phyloP scores from a whole-genome alignment of 2,329 filamentous ascomycete genomes.

The Trichoderma atroviride region DNA sequence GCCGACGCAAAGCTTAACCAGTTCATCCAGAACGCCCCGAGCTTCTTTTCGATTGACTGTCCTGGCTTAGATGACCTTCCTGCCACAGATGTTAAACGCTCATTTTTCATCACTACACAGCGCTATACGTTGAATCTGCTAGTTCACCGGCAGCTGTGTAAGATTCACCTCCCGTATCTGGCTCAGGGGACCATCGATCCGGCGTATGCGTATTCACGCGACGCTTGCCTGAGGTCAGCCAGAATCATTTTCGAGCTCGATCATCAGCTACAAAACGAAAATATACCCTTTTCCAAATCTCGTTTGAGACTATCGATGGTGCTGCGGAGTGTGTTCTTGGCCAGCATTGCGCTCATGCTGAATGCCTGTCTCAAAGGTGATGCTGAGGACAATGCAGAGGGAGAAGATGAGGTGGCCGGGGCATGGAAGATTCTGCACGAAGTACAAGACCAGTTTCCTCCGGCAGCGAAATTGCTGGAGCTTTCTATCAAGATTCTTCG shows the following conservation, averaged over 20 bases:
- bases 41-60: slow-evolving; percentile 36
- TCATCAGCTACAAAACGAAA: slow-evolving; percentile 35
- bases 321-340: slow-evolving; percentile 41
- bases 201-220: slow-evolving; percentile 38
- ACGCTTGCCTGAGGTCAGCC: slow-evolving; percentile 39
- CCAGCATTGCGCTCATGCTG: slow-evolving; percentile 40
- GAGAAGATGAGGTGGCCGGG: slow-evolving; percentile 35
- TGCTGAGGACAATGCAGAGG: slow-evolving; percentile 32
- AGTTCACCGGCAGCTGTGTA: slow-evolving; percentile 41
- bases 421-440: slow-evolving; percentile 41
- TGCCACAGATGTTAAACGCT: slow-evolving; percentile 31
- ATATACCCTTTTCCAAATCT: slow-evolving; percentile 35
- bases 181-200: slow-evolving; percentile 41
- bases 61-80: slow-evolving; percentile 31
- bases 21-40: slow-evolving; percentile 36
- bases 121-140: slow-evolving; percentile 41
- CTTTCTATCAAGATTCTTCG: slow-evolving; percentile 38
- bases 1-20: slow-evolving; percentile 38
- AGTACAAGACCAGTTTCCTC: slow-evolving; percentile 36
- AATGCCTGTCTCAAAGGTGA: slow-evolving; percentile 38
- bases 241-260: slow-evolving; percentile 39
- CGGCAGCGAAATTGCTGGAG: slow-evolving; percentile 38
- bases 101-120: slow-evolving; percentile 36
- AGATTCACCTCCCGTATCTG: slow-evolving; percentile 42
- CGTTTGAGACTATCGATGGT: slow-evolving; percentile 38